Percentiles rank a stretch among this genome's conserved stretches.
These are phyloP conservation scores for Naganishia kalamii DNA, from an alignment of 768 basidiomycete species.

Conservation along the genomic window DNA sequence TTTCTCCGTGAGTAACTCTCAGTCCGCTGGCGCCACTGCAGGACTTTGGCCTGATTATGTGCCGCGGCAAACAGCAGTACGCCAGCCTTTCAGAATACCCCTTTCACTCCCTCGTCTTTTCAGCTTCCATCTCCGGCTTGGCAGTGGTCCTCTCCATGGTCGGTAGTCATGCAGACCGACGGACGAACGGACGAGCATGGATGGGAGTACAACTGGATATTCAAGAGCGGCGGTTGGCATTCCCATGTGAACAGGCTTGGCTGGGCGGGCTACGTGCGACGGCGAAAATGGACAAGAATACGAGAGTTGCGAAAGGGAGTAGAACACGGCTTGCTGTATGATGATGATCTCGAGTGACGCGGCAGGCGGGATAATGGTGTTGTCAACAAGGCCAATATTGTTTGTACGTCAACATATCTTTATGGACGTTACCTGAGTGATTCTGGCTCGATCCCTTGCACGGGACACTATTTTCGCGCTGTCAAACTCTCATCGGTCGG, in stretches of 20 bases:
- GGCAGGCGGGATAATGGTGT: not conserved
- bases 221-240: constrained; percentile 18
- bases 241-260: constrained; percentile 4
- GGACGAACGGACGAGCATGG: constrained; percentile 24
- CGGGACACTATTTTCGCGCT: too few species aligned
- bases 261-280: constrained; percentile 22
- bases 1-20: too few species aligned
- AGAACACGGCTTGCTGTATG: too few species aligned
- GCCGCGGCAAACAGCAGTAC: not conserved
- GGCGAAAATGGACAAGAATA: constrained; percentile 23
- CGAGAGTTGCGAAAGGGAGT: too few species aligned
- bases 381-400: not conserved
- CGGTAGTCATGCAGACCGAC: constrained; percentile 22
- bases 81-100: not conserved
- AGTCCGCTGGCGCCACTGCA: too few species aligned
- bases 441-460: too few species aligned
- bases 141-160: constrained; percentile 23
- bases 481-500: too few species aligned
- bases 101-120: constrained; percentile 13
- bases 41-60: not conserved
- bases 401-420: too few species aligned
- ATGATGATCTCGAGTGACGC: not conserved
- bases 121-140: constrained; percentile 22
- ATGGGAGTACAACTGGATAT: constrained; percentile 26
- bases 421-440: too few species aligned